These are phyloP conservation scores for Clohesyomyces aquaticus DNA, from an alignment of 495 filamentous ascomycete species.

Conservation along the genomic window DNA sequence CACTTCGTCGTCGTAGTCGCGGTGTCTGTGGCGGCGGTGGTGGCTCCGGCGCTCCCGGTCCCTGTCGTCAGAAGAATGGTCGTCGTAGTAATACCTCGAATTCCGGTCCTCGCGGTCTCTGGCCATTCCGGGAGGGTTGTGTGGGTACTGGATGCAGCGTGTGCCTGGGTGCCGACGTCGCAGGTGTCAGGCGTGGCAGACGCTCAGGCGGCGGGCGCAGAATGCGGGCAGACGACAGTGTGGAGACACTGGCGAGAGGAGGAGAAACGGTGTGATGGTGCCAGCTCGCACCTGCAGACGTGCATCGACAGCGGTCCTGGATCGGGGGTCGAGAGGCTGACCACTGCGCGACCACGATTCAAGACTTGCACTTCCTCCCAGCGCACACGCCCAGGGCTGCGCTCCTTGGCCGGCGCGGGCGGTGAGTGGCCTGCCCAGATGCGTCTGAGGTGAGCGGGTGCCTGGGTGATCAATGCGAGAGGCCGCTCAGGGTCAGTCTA, in stretches of 20 bases:
- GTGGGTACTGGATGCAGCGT: constrained; percentile 2
- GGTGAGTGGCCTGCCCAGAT: too few relatives aligned
- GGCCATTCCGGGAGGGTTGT: constrained; percentile 29
- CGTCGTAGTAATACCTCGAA: constrained; percentile 30
- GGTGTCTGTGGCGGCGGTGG: constrained; percentile 25
- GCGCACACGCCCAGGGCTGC: too few relatives aligned
- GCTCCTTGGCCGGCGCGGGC: too few relatives aligned
- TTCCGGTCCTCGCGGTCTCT: constrained; percentile 22
- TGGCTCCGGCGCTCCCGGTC: constrained; percentile 29
- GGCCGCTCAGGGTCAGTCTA: background rate
- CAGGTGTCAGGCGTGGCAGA: constrained; percentile 18
- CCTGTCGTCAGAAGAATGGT: constrained; percentile 22
- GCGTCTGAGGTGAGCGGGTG: background rate
- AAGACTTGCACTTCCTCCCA: too few relatives aligned
- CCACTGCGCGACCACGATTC: background rate
- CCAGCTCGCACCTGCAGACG: background rate
- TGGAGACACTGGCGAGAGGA: too few relatives aligned
- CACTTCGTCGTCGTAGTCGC: constrained; percentile 33
- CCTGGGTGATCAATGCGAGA: background rate
- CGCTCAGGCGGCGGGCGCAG: constrained; percentile 38
- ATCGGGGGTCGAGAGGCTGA: background rate
- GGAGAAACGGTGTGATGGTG: constrained; percentile 16
- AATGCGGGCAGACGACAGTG: constrained; percentile 7
- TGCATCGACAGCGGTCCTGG: background rate
- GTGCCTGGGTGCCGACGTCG: constrained; percentile 26